Conservation (phyloP, 441 rosid genomes). For the Cnidoscolus chayamansa region DNA sequence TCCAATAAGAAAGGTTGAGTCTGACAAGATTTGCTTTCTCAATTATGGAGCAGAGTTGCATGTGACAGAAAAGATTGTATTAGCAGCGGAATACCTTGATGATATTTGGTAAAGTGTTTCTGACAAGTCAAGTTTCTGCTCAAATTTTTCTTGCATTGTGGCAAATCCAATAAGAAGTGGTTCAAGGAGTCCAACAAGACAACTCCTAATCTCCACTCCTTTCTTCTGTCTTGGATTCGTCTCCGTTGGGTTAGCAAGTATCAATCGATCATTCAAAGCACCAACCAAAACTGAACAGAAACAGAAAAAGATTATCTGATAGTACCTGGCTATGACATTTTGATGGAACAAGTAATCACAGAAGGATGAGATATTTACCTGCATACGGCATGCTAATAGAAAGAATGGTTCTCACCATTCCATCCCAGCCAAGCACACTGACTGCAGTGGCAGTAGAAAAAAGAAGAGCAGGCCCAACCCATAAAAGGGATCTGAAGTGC, state of each 20-base stretch:
- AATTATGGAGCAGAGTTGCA: background rate
- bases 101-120: slow-evolving; percentile 95
- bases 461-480: slow-evolving; percentile 98
- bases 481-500: slow-evolving; percentile 89
- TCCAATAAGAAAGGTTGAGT: slow-evolving; percentile 91
- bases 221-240: slow-evolving; percentile 88
- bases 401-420: slow-evolving; percentile 80
- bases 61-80: slow-evolving; percentile 7
- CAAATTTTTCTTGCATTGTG: slow-evolving; percentile 93
- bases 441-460: slow-evolving; percentile 89
- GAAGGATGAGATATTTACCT: slow-evolving; percentile 42
- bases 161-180: slow-evolving; percentile 97
- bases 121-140: slow-evolving; percentile 88
- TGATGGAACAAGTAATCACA: slow-evolving; percentile 5
- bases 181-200: slow-evolving; percentile 95
- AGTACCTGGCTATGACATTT: background rate
- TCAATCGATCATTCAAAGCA: slow-evolving; percentile 87
- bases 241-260: slow-evolving; percentile 89
- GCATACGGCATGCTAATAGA: slow-evolving; percentile 89
- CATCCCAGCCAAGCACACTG: slow-evolving; percentile 97
- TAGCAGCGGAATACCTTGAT: slow-evolving; percentile 57
- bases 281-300: slow-evolving; percentile 71
- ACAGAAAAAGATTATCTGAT: slow-evolving; percentile 22
- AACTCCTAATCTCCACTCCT: slow-evolving; percentile 83
- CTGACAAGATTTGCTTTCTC: slow-evolving; percentile 51